These are phyloP conservation scores for Didymella arachidicola DNA, from an alignment of 2,329 filamentous ascomycete genomes.

Conservation along the genomic window DNA sequence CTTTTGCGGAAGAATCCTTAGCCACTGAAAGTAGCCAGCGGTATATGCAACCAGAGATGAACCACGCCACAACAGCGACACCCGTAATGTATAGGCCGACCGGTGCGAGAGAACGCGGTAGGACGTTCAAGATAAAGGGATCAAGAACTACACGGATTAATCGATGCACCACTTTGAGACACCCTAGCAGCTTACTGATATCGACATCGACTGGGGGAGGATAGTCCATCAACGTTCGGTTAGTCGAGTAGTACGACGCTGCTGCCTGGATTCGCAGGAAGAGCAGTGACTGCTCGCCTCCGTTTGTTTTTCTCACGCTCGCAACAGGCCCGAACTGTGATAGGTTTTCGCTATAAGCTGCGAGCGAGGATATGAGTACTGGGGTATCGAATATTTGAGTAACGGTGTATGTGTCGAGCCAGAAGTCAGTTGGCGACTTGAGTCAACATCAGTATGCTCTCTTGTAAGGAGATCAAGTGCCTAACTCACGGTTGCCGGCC, in stretches of 20 bases:
- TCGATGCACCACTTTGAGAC: background rate
- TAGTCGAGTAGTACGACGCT: constrained; percentile 84
- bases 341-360: constrained; percentile 65
- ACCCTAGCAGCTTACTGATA: constrained; percentile 56
- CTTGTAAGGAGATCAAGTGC: constrained; percentile 10
- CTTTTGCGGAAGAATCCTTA: constrained; percentile 32
- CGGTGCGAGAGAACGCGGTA: constrained; percentile 79
- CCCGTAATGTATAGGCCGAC: constrained; percentile 72
- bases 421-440: constrained; percentile 87
- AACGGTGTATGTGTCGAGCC: constrained; percentile 70
- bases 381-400: constrained; percentile 68
- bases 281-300: constrained; percentile 61
- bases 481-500: constrained; percentile 82
- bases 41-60: constrained; percentile 57
- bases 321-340: constrained; percentile 37
- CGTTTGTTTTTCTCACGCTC: constrained; percentile 5
- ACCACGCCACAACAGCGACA: constrained; percentile 64
- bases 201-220: constrained; percentile 81
- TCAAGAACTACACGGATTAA: constrained; percentile 70
- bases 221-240: constrained; percentile 75
- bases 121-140: constrained; percentile 78
- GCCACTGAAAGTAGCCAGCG: constrained; percentile 40
- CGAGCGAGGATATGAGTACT: constrained; percentile 70
- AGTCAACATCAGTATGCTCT: constrained; percentile 24
- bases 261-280: constrained; percentile 78